Evolutionary conservation across 306 rosid genomes (phyloP), one percentile per base, ranked within the genome.

Genomic region (Fragaria iinumae): DNA sequence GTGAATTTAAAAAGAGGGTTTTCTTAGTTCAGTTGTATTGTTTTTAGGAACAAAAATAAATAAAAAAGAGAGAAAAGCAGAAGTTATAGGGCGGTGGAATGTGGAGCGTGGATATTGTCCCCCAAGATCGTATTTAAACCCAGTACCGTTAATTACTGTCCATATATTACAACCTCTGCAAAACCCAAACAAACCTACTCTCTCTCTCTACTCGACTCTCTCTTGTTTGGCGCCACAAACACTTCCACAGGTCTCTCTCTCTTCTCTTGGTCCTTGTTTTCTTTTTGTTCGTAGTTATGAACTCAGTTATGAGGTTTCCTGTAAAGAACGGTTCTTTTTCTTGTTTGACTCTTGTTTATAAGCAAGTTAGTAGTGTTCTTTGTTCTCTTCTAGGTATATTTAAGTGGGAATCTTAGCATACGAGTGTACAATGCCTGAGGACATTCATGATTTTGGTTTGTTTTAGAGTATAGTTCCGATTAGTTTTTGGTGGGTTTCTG

Each of bases 191-290:
- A 55, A 55, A 55, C 60, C 60, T 53, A n/a, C 55, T 49, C 55
- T 52, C 60, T 53, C 60, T 20, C 60, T 52, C 29, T 56, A 27
- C 13, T 3, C 2, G 32, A 7, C 4, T 3, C 21, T 57, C 64
- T 57, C 64, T 74, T 27, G 76, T 73, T 86, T 84, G 85, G 93
- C 93, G 86, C 90, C 90, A 83, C 82, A 60, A 68, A 45, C 39
- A n/a, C 38, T n/a, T 27, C 20, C 59, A 25, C 80, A 76, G 83
- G 78, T 83, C 60, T 38, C 38, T 64, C 82, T 60, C 64, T 23
- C 62, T 34, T 45, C 56, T 67, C 73, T 8, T 16, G 14, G 18
- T 55, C 45, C 45, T 62, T 71, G 18, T 21, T 76, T 50, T 43
- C 27, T 32, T 41, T 11, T 17, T 13, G 27, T 53, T 18, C 75